A percentile compares a stretch with the other conserved stretches of the same genome.
Evolutionary conservation across 164 flowering plant genomes (phyloP).

Genomic region (Aristolochia californica): DNA sequence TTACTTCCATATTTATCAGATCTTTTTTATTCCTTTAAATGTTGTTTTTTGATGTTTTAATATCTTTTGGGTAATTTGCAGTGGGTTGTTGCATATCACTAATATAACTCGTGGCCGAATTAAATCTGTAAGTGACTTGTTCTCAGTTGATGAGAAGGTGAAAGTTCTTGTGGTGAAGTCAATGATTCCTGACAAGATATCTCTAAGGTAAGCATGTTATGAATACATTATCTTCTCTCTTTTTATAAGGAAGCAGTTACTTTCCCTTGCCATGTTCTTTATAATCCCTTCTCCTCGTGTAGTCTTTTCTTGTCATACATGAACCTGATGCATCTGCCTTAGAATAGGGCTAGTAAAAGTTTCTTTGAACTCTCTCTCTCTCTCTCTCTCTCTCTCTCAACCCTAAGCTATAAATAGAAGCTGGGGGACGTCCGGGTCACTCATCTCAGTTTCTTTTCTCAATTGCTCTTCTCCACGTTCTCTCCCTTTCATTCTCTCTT

Average conservation of each 20-base stretch:
- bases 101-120: conserved; percentile 47
- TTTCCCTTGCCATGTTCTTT: neutral
- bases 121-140: conserved; percentile 49
- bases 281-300: too few species aligned
- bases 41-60: neutral
- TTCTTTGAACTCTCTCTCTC: too few species aligned
- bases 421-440: too few species aligned
- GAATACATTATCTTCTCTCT: neutral
- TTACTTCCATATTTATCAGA: too few species aligned
- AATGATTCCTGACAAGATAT: conserved; percentile 65
- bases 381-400: too few species aligned
- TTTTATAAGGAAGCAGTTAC: neutral
- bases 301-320: too few species aligned
- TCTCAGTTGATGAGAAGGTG: conserved; percentile 62
- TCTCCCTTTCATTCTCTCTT: too few species aligned
- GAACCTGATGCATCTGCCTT: too few species aligned
- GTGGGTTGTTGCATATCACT: conserved; percentile 89
- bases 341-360: too few species aligned
- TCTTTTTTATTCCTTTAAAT: neutral
- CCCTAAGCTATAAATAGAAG: too few species aligned
- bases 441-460: too few species aligned
- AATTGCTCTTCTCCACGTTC: too few species aligned
- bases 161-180: conserved; percentile 84
- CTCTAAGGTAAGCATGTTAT: conserved; percentile 62
- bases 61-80: conserved; percentile 17